Percentiles rank a stretch among this genome's conserved stretches.
Evolutionary conservation across 352 stramenopile genomes (phyloP).

Genomic region (Pseudoperonospora humuli): DNA sequence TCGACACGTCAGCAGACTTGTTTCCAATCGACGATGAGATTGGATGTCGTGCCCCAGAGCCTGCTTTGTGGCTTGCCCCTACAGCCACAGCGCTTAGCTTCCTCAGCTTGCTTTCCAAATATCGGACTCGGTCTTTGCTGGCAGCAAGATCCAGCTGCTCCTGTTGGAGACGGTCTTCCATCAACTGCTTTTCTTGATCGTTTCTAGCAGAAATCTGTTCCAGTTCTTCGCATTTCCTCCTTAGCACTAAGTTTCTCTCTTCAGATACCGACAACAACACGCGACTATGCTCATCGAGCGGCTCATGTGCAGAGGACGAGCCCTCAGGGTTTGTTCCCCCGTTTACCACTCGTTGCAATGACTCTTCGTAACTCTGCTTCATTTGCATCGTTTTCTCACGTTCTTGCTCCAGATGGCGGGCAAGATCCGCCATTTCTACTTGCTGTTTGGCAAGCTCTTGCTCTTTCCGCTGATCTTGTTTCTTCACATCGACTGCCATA

Average conservation of each 20-base stretch:
- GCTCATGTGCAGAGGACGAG: slow-evolving; percentile 16
- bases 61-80: slow-evolving; percentile 8
- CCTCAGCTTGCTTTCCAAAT: slow-evolving; percentile 52
- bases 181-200: slow-evolving; percentile 42
- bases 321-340: slow-evolving; percentile 13
- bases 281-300: slow-evolving; percentile 50
- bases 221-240: slow-evolving; percentile 72
- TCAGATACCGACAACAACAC: slow-evolving; percentile 71
- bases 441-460: slow-evolving; percentile 68
- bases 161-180: slow-evolving; percentile 37
- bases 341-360: slow-evolving; percentile 64
- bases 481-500: slow-evolving; percentile 84
- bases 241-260: slow-evolving; percentile 59
- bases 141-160: slow-evolving; percentile 43
- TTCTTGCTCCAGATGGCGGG: slow-evolving; percentile 54
- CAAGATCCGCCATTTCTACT: slow-evolving; percentile 61
- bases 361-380: slow-evolving; percentile 80
- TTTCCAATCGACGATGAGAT: slow-evolving; percentile 9
- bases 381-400: slow-evolving; percentile 68
- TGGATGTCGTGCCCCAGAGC: slow-evolving; percentile 12
- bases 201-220: slow-evolving; percentile 32
- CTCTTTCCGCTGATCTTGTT: slow-evolving; percentile 77
- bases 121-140: slow-evolving; percentile 53
- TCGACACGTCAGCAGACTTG: slow-evolving; percentile 11
- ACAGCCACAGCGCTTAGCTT: slow-evolving; percentile 27